These are phyloP conservation scores for Elongisporangium anandrum DNA, from an alignment of 352 stramenopile species.

Conservation along the genomic window DNA sequence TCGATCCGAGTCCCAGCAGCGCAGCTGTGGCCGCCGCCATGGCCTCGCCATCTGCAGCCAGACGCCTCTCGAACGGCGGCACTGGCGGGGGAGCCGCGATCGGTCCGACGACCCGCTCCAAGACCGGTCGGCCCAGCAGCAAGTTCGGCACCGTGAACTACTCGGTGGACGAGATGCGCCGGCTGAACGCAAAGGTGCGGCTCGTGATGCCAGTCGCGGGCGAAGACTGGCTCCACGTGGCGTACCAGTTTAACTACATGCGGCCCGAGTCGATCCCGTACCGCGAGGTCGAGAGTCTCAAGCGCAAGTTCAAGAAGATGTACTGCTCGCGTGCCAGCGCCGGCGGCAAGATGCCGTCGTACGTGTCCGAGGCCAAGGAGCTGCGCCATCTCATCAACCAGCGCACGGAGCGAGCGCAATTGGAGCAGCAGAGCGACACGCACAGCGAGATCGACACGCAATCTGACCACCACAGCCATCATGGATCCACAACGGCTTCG, in stretches of 20 bases:
- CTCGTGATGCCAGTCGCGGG: constrained; percentile 37
- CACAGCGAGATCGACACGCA: constrained; percentile 23
- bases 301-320: constrained; percentile 76
- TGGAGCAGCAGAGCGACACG: constrained; percentile 20
- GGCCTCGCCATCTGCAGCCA: background rate
- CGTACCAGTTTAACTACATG: constrained; percentile 65
- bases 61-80: background rate
- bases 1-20: background rate
- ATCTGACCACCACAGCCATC: background rate
- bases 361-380: constrained; percentile 47
- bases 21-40: background rate
- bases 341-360: constrained; percentile 29
- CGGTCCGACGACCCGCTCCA: constrained; percentile 4
- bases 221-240: constrained; percentile 63
- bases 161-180: constrained; percentile 63
- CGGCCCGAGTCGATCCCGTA: constrained; percentile 56
- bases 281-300: constrained; percentile 56
- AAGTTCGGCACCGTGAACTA: constrained; percentile 70
- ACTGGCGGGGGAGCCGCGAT: constrained; percentile 12
- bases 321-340: constrained; percentile 32
- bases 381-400: constrained; percentile 44
- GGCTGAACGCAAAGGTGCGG: constrained; percentile 55
- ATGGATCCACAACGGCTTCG: background rate
- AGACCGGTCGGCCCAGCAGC: constrained; percentile 34
- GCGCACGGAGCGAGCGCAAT: constrained; percentile 26